These are phyloP conservation scores for Fusarium staphyleae DNA, from an alignment of 2,329 filamentous ascomycete genomes.

Conservation along the genomic window DNA sequence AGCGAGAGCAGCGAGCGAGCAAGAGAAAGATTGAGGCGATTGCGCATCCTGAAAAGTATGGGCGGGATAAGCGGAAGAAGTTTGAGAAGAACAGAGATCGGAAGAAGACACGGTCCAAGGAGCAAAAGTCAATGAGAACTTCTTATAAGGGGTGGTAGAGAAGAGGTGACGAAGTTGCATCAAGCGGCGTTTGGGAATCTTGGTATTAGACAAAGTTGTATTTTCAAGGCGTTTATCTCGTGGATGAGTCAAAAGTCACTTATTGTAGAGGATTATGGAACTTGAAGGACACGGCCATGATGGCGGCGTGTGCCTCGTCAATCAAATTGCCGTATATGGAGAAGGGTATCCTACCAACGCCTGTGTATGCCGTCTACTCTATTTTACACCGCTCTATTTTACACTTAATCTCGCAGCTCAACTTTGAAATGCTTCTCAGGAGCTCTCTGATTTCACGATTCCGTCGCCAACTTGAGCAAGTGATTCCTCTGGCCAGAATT, in stretches of 20 bases:
- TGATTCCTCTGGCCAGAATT: conserved; percentile 84
- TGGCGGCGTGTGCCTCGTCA: conserved; percentile 1
- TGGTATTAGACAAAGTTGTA: conserved; percentile 16
- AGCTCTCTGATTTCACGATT: conserved; percentile 18
- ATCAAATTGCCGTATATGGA: conserved; percentile 17
- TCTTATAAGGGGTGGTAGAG: conserved; percentile 64
- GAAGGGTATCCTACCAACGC: conserved; percentile 36
- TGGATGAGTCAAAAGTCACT: conserved; percentile 18
- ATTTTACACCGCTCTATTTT: conserved; percentile 22
- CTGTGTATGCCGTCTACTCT: conserved; percentile 24
- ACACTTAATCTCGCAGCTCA: neutral
- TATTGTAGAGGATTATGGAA: conserved; percentile 19
- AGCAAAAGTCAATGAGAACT: conserved; percentile 75
- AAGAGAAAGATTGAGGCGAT: conserved; percentile 94
- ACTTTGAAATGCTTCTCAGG: neutral
- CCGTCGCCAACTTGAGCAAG: conserved; percentile 34
- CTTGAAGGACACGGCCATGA: conserved; percentile 4
- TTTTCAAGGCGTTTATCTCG: conserved; percentile 27
- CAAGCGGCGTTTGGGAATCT: conserved; percentile 40
- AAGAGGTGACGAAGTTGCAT: conserved; percentile 25
- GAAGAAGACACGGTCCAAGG: conserved; percentile 78
- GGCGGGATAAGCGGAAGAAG: conserved; percentile 81
- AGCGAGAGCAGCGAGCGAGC: conserved; percentile 74
- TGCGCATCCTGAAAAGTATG: conserved; percentile 78
- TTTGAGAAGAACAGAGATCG: conserved; percentile 84